Percentiles rank a stretch among this genome's conserved stretches.
Evolutionary conservation across 345 rosid species (phyloP).

Genomic region (Bretschneidera sinensis): DNA sequence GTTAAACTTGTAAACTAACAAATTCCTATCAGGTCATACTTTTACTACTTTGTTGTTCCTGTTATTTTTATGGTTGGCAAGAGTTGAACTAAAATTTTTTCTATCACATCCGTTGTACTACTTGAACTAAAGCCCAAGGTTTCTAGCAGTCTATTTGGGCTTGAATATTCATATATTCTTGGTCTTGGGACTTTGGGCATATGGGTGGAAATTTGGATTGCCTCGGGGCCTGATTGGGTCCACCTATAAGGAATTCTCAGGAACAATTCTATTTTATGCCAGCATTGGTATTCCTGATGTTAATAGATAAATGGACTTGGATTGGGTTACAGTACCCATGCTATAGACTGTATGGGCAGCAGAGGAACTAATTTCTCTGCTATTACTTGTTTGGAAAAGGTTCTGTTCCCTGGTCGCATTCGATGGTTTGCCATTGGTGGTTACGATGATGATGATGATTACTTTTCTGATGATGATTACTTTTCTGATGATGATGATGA

Average conservation of each 20-base stretch:
- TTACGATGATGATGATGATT: slow-evolving; percentile 20
- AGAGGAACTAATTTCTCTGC: slow-evolving; percentile 42
- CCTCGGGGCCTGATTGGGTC: not conserved
- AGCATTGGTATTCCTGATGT: not conserved
- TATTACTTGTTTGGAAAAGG: slow-evolving; percentile 52
- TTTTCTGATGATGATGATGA: slow-evolving; percentile 17
- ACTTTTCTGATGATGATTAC: slow-evolving; percentile 22
- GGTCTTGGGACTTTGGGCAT: not conserved
- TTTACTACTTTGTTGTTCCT: not conserved
- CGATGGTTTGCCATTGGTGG: slow-evolving; percentile 25
- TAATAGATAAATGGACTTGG: not conserved
- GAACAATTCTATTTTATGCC: not conserved
- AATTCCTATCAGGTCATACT: not conserved
- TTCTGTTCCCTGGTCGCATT: slow-evolving; percentile 20
- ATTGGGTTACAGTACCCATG: slow-evolving; percentile 12
- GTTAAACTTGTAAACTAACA: no score
- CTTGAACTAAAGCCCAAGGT: not conserved
- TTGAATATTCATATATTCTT: not conserved
- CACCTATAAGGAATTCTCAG: not conserved
- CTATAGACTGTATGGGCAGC: slow-evolving; percentile 19
- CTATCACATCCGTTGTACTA: not conserved
- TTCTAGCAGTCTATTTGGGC: not conserved
- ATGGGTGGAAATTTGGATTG: not conserved
- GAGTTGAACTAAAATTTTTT: not conserved
- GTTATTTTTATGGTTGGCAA: not conserved